Evolutionary conservation across 2,329 filamentous ascomycete genomes (phyloP).

Genomic region (Grosmannia penicillata): DNA sequence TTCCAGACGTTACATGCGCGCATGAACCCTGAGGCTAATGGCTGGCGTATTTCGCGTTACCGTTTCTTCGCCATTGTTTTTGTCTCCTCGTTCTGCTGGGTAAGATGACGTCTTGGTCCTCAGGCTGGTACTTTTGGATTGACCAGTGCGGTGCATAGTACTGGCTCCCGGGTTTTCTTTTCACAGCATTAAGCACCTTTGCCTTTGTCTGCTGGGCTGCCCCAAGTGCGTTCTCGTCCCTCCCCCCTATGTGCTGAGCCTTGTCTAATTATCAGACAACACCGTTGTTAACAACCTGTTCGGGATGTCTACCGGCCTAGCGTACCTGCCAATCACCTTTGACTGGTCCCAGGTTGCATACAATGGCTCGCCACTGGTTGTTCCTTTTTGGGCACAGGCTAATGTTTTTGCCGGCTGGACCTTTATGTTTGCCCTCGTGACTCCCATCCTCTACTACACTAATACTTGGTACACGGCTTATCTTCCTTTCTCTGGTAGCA

Average conservation of each 20-base stretch:
- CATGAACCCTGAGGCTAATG: constrained; percentile 15
- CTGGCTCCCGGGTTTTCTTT: constrained; percentile 35
- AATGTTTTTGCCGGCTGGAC: constrained; percentile 46
- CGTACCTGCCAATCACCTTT: constrained; percentile 19
- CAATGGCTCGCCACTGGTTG: constrained; percentile 5
- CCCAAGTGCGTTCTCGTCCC: too few relatives aligned
- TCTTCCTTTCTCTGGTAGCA: constrained; percentile 36
- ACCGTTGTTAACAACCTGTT: constrained; percentile 16
- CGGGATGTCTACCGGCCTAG: constrained; percentile 19
- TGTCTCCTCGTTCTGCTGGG: constrained; percentile 30
- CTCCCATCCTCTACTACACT: constrained; percentile 41
- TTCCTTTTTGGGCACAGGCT: constrained; percentile 41
- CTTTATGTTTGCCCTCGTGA: constrained; percentile 37
- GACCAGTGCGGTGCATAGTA: too few relatives aligned
- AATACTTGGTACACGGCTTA: constrained; percentile 40
- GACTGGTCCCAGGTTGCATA: constrained; percentile 20
- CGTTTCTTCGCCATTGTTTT: constrained; percentile 29
- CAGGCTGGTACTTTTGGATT: too few relatives aligned
- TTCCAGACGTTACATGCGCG: constrained; percentile 31
- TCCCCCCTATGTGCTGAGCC: too few relatives aligned
- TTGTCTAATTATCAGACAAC: too few relatives aligned
- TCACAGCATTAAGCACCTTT: constrained; percentile 28
- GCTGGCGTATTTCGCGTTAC: constrained; percentile 2
- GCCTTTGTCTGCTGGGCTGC: constrained; percentile 40
- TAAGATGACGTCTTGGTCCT: too few relatives aligned